Evolutionary conservation across 2,329 filamentous ascomycete species (phyloP).

Genomic region (Colletotrichum filicis): DNA sequence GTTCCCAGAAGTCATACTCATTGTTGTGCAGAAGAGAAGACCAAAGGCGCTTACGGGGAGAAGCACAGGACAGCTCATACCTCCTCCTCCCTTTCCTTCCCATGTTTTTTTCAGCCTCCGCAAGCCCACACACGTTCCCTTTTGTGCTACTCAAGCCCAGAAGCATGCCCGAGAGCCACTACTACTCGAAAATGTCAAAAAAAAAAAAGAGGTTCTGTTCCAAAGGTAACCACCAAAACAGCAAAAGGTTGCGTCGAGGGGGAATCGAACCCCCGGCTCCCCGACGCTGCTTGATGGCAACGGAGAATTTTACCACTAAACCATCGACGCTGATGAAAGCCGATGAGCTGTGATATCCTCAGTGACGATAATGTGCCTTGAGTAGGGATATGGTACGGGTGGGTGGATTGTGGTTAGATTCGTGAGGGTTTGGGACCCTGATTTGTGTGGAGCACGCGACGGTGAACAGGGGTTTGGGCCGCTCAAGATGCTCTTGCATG

Average conservation of each 20-base stretch:
- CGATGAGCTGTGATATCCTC: not conserved
- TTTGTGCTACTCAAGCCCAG: no score
- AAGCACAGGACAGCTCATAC: no score
- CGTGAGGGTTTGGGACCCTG: not conserved
- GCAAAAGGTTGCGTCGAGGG: not conserved
- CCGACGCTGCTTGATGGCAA: slow-evolving; percentile 14
- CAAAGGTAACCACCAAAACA: not conserved
- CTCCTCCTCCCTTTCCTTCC: no score
- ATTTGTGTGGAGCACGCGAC: not conserved
- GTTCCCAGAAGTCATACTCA: no score
- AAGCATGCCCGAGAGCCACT: no score
- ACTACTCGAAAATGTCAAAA: not conserved
- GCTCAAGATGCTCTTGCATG: not conserved
- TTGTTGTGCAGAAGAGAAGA: no score
- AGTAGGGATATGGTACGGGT: not conserved
- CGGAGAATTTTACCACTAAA: slow-evolving; percentile 21
- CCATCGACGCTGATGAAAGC: not conserved
- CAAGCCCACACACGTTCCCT: not conserved
- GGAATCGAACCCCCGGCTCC: slow-evolving; percentile 18
- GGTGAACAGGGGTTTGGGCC: not conserved
- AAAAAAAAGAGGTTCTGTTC: not conserved
- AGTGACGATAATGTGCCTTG: rapidly evolving
- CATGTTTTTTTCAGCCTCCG: not conserved
- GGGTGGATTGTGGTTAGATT: not conserved
- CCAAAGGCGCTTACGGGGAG: no score